phyloP scores from a whole-genome alignment of 441 rosid genomes.

The Hura crepitans region DNA sequence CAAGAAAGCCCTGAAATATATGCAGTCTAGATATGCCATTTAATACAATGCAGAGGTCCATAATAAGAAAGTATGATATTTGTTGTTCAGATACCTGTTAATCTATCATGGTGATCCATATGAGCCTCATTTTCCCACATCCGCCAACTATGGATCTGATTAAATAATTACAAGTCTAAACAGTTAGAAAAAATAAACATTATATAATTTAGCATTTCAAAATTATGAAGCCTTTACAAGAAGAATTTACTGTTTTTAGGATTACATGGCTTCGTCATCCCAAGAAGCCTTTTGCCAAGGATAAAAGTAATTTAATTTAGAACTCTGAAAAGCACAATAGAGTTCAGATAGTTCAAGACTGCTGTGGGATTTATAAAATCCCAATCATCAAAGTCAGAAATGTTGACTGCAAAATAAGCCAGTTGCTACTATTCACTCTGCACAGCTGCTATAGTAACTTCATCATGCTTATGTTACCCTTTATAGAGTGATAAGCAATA shows the following conservation, averaged over 20 bases:
- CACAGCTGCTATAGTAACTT: neutral
- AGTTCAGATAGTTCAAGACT: neutral
- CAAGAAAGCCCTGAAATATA: neutral
- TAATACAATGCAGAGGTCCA: constrained; percentile 12
- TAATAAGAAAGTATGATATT: neutral
- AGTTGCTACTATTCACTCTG: neutral
- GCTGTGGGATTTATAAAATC: neutral
- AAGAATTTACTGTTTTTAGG: constrained; percentile 3
- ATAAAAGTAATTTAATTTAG: neutral
- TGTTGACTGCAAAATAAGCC: neutral
- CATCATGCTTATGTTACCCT: neutral
- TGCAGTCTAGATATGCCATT: neutral
- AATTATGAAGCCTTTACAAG: neutral
- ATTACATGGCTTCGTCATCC: neutral
- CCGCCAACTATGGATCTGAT: constrained; percentile 87
- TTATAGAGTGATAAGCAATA: neutral
- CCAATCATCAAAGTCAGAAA: neutral
- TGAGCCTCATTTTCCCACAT: constrained; percentile 83
- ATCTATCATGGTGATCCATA: constrained; percentile 48
- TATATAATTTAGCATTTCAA: neutral
- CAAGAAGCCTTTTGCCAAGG: neutral
- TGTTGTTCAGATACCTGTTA: constrained; percentile 42
- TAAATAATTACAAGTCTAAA: constrained; percentile 22
- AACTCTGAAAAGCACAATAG: neutral
- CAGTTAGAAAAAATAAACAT: constrained; percentile 14